Percentiles rank a stretch among this genome's conserved stretches.
These are phyloP conservation scores for Besnoitia besnoiti DNA, from an alignment of 169 alveolate genomes.

Conservation along the genomic window DNA sequence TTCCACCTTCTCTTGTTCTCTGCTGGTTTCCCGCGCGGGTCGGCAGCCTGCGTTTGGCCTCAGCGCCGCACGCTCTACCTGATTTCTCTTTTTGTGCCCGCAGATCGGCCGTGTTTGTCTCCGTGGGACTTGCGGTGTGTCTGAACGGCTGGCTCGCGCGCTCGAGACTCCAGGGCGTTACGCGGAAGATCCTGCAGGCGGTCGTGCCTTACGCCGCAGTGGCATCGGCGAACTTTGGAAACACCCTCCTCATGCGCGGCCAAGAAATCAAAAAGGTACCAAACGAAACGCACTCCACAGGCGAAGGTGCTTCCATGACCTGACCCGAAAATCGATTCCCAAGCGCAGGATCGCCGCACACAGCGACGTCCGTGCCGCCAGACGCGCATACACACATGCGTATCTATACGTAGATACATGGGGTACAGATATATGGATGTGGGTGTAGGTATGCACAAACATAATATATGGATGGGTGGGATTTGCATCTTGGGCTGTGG, in stretches of 20 bases:
- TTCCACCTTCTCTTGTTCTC: neutral
- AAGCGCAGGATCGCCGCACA: too few relatives aligned
- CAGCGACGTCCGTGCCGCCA: too few relatives aligned
- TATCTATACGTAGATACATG: too few relatives aligned
- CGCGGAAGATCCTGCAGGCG: conserved; percentile 52
- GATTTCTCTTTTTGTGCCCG: neutral
- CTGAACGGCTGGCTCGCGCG: conserved; percentile 40
- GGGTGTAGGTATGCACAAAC: too few relatives aligned
- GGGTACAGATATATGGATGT: too few relatives aligned
- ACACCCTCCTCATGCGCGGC: conserved; percentile 46
- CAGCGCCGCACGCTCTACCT: neutral
- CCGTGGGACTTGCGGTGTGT: conserved; percentile 68
- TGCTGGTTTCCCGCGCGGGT: neutral
- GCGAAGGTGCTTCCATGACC: neutral
- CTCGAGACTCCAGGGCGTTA: neutral
- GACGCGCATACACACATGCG: too few relatives aligned
- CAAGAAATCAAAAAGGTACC: conserved; percentile 38
- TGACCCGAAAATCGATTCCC: neutral
- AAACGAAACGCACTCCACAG: neutral
- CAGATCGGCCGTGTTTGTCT: conserved; percentile 58
- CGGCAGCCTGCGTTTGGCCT: too few relatives aligned
- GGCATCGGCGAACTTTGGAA: conserved; percentile 57
- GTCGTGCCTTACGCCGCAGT: conserved; percentile 56
- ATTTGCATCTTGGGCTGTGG: too few relatives aligned
- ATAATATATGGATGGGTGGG: too few relatives aligned